Evolutionary conservation across 2,329 filamentous ascomycete species (phyloP), one percentile per base, ranked within the genome.

Genomic region (Sarocladium brachiariae): DNA sequence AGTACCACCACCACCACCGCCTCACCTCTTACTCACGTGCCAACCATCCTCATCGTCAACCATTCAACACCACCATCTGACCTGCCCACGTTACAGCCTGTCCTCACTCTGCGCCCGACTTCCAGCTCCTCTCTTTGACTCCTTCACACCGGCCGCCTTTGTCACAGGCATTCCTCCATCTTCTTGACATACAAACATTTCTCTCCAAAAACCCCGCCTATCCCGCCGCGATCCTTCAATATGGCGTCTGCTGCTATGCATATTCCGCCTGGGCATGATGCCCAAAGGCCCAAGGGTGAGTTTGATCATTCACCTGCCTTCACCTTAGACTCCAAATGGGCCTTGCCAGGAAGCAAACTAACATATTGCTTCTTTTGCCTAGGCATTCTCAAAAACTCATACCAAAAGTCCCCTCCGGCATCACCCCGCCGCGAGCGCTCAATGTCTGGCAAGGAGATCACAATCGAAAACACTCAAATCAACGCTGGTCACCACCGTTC

Each of bases 351-450:
- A 77, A 3, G 16, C 21, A 9, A 46, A 23, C 18, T 38, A 38
- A 35, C 34, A 47, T 25, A 16, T 3, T 0, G 24, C n/a, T n/a
- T n/a, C n/a, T n/a, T n/a, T 8, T 14, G 14, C 23, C 2, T 39
- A 96, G 92, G 92, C 58, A 97, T 97, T 61, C 81, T 97, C 59
- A 97, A 97, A 72, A 96, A 96, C 73, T 85, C 87, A 46, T 89
- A 78, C 54, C 84, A 79, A 59, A 74, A 77, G 53, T 79, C 81
- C 25, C 78, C 82, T 18, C 63, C 62, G 74, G 77, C 65, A 54
- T 76, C 24, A 4, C 49, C 68, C 58, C 77, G 49, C 34, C 63
- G 65, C 49, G 65, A 67, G 51, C 63, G 61, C 61, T 61, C 74
- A 52, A 63, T 70, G 58, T 81, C 81, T 3, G 85, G 90, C 57